Base-by-base conservation (phyloP, 2,329 filamentous ascomycete species). In the Aspergillus sp. region DNA sequence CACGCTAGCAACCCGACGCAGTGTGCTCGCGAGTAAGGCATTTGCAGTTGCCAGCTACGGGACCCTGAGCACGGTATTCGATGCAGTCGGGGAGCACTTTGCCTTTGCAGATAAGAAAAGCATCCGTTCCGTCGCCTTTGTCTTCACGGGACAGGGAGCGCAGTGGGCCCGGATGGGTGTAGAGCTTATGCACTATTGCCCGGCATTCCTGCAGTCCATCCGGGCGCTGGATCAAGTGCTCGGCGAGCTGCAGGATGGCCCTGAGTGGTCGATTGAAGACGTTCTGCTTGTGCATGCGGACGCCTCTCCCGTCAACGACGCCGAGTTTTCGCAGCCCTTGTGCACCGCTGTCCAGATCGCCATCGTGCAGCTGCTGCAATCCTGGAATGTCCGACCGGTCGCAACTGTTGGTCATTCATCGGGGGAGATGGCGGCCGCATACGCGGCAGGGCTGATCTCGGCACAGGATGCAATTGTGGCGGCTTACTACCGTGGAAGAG, bases 401-500 rank as follows among this genome's bases (percentile, higher is more conserved):
- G 38, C 9, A 9, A 45, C 48, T 1, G 21, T 57, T 2, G 60
- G 60, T 9, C 60, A 59, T 51, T 62, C 60, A 8, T 54, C 47
- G 4, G 60, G 60, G 0, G 60, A 62, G n/a, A 57, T 55, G 28
- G 60, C 58, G 2, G 50, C 70, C 2, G 73, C 72, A 17, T 75
- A 73, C 58, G 63, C 66, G 13, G 59, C 61, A 1, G 68, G 68
- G 2, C 30, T 4, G 8, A 32, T 61, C 2, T 57, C 55, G 2
- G 13, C 30, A 4, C 21, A 39, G 3, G 41, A 55, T 7, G 59
- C 59, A 5, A 47, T 55, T 9, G 5, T 50, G 1, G 13, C 23
- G 12, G 49, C 59, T 1, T 61, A 48, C 19, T 49, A 21, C 23
- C 60, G 60, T 5, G 60, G 60, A 2, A 5, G 4, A 5, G 39